A percentile compares a stretch with the other conserved stretches of the same genome.
Conservation (phyloP, 345 rosid genomes). For the Eucalyptus tenuipes region DNA sequence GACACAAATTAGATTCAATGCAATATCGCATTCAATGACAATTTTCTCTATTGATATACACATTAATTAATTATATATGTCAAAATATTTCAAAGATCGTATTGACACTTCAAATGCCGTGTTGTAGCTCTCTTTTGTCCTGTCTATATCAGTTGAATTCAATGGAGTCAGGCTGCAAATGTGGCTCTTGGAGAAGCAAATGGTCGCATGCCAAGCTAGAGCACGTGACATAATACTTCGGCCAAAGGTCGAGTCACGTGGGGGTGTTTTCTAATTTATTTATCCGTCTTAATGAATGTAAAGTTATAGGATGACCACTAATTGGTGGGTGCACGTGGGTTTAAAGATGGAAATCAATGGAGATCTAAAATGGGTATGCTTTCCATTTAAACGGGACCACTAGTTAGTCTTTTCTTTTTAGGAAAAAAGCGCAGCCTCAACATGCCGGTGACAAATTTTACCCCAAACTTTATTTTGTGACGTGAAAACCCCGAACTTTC, state of each 20-base stretch:
- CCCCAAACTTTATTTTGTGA: no score
- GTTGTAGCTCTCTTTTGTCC: not conserved
- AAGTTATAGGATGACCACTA: not conserved
- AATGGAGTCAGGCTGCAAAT: not conserved
- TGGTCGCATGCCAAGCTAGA: not conserved
- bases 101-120: not conserved
- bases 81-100: not conserved
- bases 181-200: not conserved
- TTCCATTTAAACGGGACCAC: not conserved
- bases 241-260: not conserved
- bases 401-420: no score
- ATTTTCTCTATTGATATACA: no score
- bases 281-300: not conserved
- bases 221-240: not conserved
- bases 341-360: not conserved
- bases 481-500: no score
- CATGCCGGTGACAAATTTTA: no score
- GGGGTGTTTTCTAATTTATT: not conserved
- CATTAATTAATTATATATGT: no score
- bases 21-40: fast-evolving
- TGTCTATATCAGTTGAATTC: not conserved
- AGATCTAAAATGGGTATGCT: not conserved
- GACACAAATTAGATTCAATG: no score
- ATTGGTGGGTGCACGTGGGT: not conserved
- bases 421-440: no score